These are phyloP conservation scores for Aspergillus bombycis DNA, from an alignment of 2,329 filamentous ascomycete genomes.

Conservation along the genomic window DNA sequence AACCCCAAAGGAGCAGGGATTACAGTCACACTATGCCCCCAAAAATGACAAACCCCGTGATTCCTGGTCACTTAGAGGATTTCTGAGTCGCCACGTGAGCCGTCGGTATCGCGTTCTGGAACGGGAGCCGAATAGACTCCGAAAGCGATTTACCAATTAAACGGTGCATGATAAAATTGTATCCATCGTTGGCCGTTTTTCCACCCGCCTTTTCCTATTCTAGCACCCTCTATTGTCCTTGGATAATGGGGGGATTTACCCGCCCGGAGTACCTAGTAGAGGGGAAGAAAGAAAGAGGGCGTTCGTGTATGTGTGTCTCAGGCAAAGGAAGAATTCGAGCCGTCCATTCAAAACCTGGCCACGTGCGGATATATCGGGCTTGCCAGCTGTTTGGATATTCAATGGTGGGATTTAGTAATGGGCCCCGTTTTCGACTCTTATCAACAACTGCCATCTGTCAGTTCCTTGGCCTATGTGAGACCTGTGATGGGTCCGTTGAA, in stretches of 20 bases:
- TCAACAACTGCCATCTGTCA: slow-evolving; percentile 10
- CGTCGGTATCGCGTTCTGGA: slow-evolving; percentile 35
- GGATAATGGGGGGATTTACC: background rate
- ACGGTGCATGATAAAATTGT: background rate
- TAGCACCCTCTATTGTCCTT: background rate
- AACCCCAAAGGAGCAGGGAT: slow-evolving; percentile 17
- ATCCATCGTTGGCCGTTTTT: background rate
- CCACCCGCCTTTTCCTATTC: background rate
- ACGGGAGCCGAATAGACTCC: slow-evolving; percentile 34
- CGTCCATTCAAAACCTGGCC: slow-evolving; percentile 7
- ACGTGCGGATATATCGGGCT: slow-evolving; percentile 11
- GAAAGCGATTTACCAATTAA: slow-evolving; percentile 28
- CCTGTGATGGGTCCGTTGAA: slow-evolving; percentile 1
- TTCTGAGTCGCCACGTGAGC: slow-evolving; percentile 31
- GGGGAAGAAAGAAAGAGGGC: background rate
- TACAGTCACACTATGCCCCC: slow-evolving; percentile 8
- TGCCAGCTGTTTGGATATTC: slow-evolving; percentile 1
- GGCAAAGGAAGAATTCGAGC: slow-evolving; percentile 1
- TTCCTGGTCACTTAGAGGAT: slow-evolving; percentile 33
- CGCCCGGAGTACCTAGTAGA: background rate
- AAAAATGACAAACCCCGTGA: slow-evolving; percentile 13
- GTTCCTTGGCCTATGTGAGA: background rate
- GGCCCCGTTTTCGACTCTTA: slow-evolving; percentile 9
- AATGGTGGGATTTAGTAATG: slow-evolving; percentile 5
- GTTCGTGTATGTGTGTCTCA: background rate